Percentiles rank a stretch among this genome's conserved stretches.
Evolutionary conservation across 352 stramenopile genomes (phyloP).

Genomic region (Phytophthora vignae): DNA sequence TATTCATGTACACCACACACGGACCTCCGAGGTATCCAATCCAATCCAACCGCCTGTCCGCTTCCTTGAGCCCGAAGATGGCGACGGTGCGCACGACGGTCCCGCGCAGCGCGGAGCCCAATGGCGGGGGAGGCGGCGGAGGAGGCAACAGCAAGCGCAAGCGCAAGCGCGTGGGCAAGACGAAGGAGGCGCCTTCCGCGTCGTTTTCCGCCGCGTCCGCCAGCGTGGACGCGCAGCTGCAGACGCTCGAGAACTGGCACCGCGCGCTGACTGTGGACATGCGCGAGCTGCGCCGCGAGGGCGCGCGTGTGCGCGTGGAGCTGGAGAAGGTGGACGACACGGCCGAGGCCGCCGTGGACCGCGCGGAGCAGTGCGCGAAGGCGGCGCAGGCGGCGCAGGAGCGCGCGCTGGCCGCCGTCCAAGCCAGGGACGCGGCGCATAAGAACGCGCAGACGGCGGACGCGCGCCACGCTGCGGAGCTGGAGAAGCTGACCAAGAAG

Average conservation of each 20-base stretch:
- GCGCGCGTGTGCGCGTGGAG: conserved; percentile 48
- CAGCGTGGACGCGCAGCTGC: conserved; percentile 20
- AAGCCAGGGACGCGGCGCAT: conserved; percentile 18
- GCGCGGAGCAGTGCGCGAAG: conserved; percentile 36
- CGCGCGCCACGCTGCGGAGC: conserved; percentile 1
- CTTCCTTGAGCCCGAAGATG: conserved; percentile 19
- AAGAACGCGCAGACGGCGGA: conserved; percentile 1
- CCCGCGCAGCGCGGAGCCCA: conserved; percentile 15
- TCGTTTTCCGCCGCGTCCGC: background rate
- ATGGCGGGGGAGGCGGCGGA: too few species aligned
- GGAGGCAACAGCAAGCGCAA: conserved; percentile 41
- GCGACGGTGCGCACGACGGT: conserved; percentile 40
- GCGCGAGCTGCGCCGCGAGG: conserved; percentile 39
- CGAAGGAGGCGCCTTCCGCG: background rate
- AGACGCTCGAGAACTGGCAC: conserved; percentile 47
- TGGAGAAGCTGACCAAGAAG: conserved; percentile 36
- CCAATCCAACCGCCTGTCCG: too few species aligned
- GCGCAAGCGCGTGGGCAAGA: conserved; percentile 30
- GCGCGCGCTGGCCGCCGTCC: background rate
- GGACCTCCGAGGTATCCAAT: background rate
- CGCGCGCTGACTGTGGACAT: conserved; percentile 43
- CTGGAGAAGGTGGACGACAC: conserved; percentile 50
- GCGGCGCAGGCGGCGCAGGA: conserved; percentile 25
- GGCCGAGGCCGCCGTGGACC: conserved; percentile 44
- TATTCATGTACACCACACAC: conserved; percentile 25